Evolutionary conservation across 306 rosid genomes (phyloP).

Genomic region (Inga oerstediana): DNA sequence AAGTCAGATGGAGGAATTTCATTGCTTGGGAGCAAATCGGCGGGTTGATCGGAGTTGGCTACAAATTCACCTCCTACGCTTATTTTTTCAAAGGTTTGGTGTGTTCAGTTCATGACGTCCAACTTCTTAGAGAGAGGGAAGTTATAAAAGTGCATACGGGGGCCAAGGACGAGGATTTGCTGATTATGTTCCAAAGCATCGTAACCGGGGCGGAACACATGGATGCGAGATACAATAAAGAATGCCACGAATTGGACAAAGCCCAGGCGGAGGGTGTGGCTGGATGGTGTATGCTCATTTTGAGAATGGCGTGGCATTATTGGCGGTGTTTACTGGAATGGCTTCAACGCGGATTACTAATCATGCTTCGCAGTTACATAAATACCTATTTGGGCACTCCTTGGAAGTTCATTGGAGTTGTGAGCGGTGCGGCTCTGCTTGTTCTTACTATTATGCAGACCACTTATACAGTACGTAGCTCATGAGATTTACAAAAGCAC

Average conservation of each 20-base stretch:
- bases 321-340: neutral
- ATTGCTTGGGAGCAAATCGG: constrained; percentile 17
- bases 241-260: too few species aligned
- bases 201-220: neutral
- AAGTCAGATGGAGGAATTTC: constrained; percentile 31
- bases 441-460: neutral
- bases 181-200: neutral
- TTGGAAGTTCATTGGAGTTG: neutral
- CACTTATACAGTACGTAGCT: neutral
- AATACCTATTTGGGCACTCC: neutral
- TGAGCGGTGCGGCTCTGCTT: neutral
- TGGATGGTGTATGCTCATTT: too few species aligned
- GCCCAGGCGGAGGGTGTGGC: too few species aligned
- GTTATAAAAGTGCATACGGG: neutral
- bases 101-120: neutral
- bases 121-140: neutral
- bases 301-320: too few species aligned
- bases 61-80: neutral
- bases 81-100: constrained; percentile 9
- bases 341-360: neutral
- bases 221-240: neutral
- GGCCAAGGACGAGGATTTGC: neutral
- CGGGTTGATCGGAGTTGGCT: neutral
- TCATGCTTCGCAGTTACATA: neutral
- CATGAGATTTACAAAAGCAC: neutral